Evolutionary conservation across 139 green algal genomes (phyloP), one percentile per base, ranked within the genome.

Genomic region (Desmodesmus armatus): DNA sequence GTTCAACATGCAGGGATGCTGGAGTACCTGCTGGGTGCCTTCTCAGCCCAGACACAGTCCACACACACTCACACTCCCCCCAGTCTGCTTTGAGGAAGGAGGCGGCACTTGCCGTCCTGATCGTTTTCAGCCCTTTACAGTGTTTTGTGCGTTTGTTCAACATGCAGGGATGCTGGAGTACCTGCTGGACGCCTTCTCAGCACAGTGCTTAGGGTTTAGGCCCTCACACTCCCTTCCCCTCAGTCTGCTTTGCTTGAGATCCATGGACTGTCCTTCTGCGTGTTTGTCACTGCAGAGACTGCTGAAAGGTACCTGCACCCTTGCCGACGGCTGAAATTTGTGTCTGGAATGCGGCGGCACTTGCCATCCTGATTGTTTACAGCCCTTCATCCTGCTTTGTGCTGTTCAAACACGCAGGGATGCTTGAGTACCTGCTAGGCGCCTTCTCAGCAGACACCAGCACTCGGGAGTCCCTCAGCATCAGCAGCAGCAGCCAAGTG

Each of bases 261-360:
- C n/a, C n/a, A n/a, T n/a, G n/a, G n/a, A n/a, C n/a, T n/a, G n/a
- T n/a, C n/a, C n/a, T n/a, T n/a, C n/a, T n/a, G n/a, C n/a, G 19
- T 65, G 27, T 39, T 25, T 69, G n/a, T 29, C 21, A 29, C 60
- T 69, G 60, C n/a, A 39, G 60, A 5, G 19, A 29, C 60, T 69
- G 27, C 60, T 69, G 60, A 25, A 25, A 35, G 1, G 29, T 35
- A 5, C 88, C 4, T 51, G 21, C 9, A 83, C 93, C 80, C 71
- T 96, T 27, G 95, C 93, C n/a, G 90, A 88, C 2, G 94, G 93
- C 0, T 35, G 93, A 0, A 96, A 96, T 80, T 77, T 93, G 35
- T 51, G n/a, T n/a, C n/a, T n/a, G n/a, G n/a, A n/a, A n/a, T n/a
- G n/a, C n/a, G 70, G 62, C 87, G 85, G 0, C 17, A 41, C n/a